Percentiles rank a stretch among this genome's conserved stretches.
Conservation (phyloP, 768 basidiomycete genomes). For the Holtermanniella nyarrowii region DNA sequence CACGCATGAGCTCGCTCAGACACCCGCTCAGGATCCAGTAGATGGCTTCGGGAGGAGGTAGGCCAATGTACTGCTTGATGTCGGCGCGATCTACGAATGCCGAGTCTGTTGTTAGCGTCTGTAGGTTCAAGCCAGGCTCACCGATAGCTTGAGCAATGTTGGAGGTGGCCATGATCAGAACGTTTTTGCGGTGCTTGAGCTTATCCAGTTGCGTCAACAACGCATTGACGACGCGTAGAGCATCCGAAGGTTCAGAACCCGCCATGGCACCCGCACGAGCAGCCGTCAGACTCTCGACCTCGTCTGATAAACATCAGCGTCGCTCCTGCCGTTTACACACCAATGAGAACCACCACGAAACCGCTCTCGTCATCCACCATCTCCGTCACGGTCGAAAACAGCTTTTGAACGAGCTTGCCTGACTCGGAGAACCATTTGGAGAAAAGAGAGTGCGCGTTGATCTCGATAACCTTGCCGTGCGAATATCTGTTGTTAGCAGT, state of each 20-base stretch:
- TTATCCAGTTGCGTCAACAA: conserved; percentile 94
- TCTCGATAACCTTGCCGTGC: conserved; percentile 79
- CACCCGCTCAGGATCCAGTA: conserved; percentile 84
- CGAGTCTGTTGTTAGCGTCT: conserved; percentile 51
- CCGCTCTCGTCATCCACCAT: conserved; percentile 82
- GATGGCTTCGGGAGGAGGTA: conserved; percentile 80
- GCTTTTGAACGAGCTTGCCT: conserved; percentile 88
- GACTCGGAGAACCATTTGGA: conserved; percentile 99
- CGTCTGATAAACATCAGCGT: conserved; percentile 50
- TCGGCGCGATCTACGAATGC: conserved; percentile 97
- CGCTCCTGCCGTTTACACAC: conserved; percentile 42
- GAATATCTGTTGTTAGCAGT: conserved; percentile 53
- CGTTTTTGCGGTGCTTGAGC: conserved; percentile 83
- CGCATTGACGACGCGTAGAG: conserved; percentile 93
- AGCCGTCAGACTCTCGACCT: conserved; percentile 91
- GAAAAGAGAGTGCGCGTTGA: conserved; percentile 96
- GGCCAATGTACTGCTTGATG: conserved; percentile 85
- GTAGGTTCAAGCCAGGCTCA: too few species aligned
- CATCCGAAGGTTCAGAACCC: conserved; percentile 92
- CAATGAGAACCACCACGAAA: conserved; percentile 90
- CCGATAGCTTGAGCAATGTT: conserved; percentile 92
- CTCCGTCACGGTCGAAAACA: conserved; percentile 75
- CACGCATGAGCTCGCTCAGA: conserved; percentile 64
- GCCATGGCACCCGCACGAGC: conserved; percentile 89
- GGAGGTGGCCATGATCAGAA: conserved; percentile 90